Base-by-base conservation (phyloP, 352 stramenopile genomes). In the Globisporangium okanoganense region DNA sequence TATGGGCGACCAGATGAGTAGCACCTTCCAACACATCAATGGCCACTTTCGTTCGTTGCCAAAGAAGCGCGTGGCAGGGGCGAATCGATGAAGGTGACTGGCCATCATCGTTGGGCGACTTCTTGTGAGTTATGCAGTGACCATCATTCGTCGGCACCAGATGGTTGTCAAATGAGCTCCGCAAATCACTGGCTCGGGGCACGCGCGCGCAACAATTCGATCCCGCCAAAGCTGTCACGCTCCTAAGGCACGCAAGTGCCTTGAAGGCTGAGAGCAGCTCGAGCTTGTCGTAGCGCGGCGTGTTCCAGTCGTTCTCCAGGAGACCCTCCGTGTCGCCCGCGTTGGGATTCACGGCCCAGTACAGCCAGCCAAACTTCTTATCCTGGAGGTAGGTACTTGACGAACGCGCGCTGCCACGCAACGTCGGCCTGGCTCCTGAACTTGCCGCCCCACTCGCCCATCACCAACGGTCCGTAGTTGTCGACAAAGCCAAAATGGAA, bases 371-470 rank as follows among this genome's bases (percentile, higher is more conserved):
- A n/a, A 48, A 35, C 35, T 41, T 41, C 10, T 48, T 58, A 14
- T 62, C 10, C 24, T 47, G 22, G 38, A n/a, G n/a, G n/a, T n/a
- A 73, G 31, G 50, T 67, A 73, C 14, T 31, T 22, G 3, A 31
- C 63, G 27, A 63, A 71, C 4, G 27, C 29, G 18, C 69, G 31
- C 29, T 65, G 61, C 65, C 49, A 65, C 22, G 22, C 29, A 9
- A 40, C 36, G 36, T 72, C 65, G 29, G 14, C 36, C 29, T 35
- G 31, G n/a, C 14, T 22, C 22, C 33, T 40, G 43, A 71, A 58
- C n/a, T 47, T 66, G 27, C 65, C 65, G 2, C 65, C 65, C 58
- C 59, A 72, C 31, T 71, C 65, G 16, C 65, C 65, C 24, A 66
- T 54, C 2, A 72, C 65, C 12, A 72, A 10, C 22, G 63, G 36